Evolutionary conservation across 2,329 filamentous ascomycete genomes (phyloP).

Genomic region (Cladosporium sp.): DNA sequence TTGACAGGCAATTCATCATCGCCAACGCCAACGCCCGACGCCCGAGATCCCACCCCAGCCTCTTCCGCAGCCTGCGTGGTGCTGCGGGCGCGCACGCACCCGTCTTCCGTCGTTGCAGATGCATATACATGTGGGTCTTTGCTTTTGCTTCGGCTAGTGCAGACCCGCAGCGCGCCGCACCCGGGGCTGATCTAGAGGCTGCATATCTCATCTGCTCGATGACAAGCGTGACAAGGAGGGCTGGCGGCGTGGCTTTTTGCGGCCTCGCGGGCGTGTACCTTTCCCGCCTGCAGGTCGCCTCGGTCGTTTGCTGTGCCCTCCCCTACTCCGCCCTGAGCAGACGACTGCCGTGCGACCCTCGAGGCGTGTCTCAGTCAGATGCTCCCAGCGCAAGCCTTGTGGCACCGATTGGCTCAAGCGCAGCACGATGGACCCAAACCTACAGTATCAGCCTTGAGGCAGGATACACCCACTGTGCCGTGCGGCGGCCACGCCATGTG

Average conservation of each 20-base stretch:
- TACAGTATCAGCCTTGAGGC: constrained; percentile 2
- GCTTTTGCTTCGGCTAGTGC: background rate
- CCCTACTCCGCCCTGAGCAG: background rate
- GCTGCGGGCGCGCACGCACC: constrained; percentile 2
- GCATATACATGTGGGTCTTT: constrained; percentile 1
- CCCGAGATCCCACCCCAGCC: constrained; percentile 4
- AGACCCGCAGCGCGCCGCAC: background rate
- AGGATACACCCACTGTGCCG: background rate
- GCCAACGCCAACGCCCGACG: background rate
- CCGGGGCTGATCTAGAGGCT: constrained; percentile 1
- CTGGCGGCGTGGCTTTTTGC: background rate
- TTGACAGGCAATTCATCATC: constrained; percentile 8
- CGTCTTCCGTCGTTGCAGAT: constrained; percentile 1
- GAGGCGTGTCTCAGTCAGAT: constrained; percentile 3
- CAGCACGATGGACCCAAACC: background rate
- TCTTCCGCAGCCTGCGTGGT: background rate
- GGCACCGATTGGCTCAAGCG: background rate
- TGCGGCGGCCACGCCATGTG: constrained; percentile 2
- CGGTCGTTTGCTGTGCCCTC: background rate
- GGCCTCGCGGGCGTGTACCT: background rate
- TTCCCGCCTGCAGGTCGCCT: background rate
- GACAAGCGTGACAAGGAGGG: constrained; percentile 9
- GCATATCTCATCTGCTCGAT: constrained; percentile 9
- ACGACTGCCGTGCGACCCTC: background rate
- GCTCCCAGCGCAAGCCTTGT: background rate